Percentiles rank a stretch among this genome's conserved stretches.
Conservation (phyloP, 768 basidiomycete species). For the Mycena maculata region DNA sequence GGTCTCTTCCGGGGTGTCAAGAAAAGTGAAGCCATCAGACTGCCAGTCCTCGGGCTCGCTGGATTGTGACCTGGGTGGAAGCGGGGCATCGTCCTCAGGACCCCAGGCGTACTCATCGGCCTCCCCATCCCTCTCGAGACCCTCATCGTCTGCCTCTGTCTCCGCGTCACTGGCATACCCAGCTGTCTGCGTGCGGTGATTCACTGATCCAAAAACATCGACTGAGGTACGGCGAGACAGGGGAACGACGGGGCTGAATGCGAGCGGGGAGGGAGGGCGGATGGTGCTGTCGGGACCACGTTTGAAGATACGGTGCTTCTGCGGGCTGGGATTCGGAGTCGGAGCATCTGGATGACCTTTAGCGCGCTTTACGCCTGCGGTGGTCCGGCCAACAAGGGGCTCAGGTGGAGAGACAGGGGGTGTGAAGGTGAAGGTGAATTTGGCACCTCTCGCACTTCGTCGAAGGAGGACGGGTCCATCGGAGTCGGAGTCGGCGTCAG, state of each 20-base stretch:
- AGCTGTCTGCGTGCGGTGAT: not conserved
- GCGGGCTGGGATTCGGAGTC: constrained; percentile 1
- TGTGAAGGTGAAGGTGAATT: constrained; percentile 5
- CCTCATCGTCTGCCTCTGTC: too few relatives aligned
- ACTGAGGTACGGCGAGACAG: not conserved
- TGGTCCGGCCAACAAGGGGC: not conserved
- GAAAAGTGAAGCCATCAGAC: not conserved
- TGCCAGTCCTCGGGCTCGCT: not conserved
- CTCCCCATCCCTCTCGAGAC: too few relatives aligned
- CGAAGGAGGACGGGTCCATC: not conserved
- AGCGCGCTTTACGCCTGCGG: not conserved
- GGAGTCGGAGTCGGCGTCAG: not conserved
- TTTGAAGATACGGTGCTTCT: constrained; percentile 10
- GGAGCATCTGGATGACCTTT: constrained; percentile 16
- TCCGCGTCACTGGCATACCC: not conserved
- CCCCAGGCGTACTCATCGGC: too few relatives aligned
- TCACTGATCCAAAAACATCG: not conserved
- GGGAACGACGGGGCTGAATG: not conserved
- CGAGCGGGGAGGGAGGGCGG: not conserved
- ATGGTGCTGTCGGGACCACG: not conserved
- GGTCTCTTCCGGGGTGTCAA: too few relatives aligned
- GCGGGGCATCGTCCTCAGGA: too few relatives aligned
- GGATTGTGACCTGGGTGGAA: too few relatives aligned
- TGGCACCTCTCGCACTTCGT: not conserved
- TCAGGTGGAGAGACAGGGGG: not conserved